These are phyloP conservation scores for Spergularia bocconei DNA, from an alignment of 148 eudicot species.

Conservation along the genomic window DNA sequence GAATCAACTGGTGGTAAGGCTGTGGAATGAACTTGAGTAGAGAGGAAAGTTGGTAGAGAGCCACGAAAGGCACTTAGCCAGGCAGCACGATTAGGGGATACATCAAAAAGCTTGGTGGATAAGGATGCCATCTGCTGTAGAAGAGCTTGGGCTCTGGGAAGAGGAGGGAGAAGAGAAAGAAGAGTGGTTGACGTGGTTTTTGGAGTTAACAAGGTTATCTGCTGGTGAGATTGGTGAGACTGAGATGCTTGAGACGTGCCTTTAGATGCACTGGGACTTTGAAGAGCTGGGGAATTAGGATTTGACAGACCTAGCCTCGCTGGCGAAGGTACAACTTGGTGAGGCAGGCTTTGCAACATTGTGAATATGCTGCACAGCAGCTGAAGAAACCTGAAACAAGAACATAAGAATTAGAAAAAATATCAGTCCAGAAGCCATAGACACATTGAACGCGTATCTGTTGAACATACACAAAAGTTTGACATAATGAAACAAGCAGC, in stretches of 20 bases:
- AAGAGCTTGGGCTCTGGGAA: slow-evolving; percentile 79
- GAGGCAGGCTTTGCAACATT: slow-evolving; percentile 38
- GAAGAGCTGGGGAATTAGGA: slow-evolving; percentile 87
- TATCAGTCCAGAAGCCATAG: neutral
- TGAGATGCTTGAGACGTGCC: slow-evolving; percentile 54
- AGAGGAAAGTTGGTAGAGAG: slow-evolving; percentile 67
- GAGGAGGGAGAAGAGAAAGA: slow-evolving; percentile 83
- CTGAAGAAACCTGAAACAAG: slow-evolving; percentile 7
- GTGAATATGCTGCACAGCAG: slow-evolving; percentile 4
- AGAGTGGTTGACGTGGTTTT: slow-evolving; percentile 58
- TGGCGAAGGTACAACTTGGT: slow-evolving; percentile 73
- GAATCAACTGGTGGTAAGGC: slow-evolving; percentile 42
- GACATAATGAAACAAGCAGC: too few species aligned
- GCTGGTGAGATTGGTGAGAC: slow-evolving; percentile 50
- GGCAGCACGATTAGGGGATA: slow-evolving; percentile 70
- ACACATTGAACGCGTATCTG: neutral
- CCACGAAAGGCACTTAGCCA: slow-evolving; percentile 88
- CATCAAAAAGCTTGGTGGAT: slow-evolving; percentile 70
- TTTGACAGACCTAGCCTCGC: slow-evolving; percentile 87
- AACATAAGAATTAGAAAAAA: neutral
- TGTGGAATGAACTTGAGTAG: slow-evolving; percentile 52
- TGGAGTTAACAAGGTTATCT: slow-evolving; percentile 32
- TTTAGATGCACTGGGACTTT: slow-evolving; percentile 58
- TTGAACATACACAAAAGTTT: neutral
- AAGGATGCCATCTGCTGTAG: slow-evolving; percentile 81